phyloP scores from a whole-genome alignment of 2,329 filamentous ascomycete genomes.

The Lomentospora prolificans region DNA sequence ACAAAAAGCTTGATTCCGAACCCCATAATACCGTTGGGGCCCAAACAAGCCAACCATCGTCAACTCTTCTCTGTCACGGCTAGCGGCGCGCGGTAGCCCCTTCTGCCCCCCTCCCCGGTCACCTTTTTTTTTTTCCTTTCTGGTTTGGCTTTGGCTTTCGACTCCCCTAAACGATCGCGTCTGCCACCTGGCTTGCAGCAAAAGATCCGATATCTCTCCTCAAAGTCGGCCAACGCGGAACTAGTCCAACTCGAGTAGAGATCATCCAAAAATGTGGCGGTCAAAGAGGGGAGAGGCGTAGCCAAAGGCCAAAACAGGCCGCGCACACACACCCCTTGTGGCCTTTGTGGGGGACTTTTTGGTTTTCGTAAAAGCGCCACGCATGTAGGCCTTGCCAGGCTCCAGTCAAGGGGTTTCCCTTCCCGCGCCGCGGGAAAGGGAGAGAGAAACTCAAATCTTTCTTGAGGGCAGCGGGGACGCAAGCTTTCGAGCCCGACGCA shows the following conservation, averaged over 20 bases:
- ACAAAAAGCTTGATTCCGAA: not conserved
- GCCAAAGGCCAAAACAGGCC: not conserved
- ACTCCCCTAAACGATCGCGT: not conserved
- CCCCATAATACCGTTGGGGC: not conserved
- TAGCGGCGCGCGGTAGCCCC: too few species aligned
- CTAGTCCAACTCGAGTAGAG: not conserved
- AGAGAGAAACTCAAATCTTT: not conserved
- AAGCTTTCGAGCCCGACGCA: too few species aligned
- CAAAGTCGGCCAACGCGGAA: not conserved
- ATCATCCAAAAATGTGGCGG: not conserved
- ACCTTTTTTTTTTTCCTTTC: not conserved
- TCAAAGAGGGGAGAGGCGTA: not conserved
- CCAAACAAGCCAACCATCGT: not conserved
- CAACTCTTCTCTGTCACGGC: too few species aligned
- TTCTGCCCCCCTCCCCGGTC: not conserved
- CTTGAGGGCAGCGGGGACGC: too few species aligned
- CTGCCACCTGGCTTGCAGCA: conserved; percentile 2
- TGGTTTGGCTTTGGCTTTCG: not conserved
- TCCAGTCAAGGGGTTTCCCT: not conserved
- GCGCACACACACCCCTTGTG: not conserved
- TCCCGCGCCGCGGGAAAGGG: too few species aligned
- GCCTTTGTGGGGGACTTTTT: too few species aligned
- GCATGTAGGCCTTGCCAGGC: too few species aligned
- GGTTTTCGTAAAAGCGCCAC: too few species aligned
- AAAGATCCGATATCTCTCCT: not conserved